Evolutionary conservation across 495 filamentous ascomycete species (phyloP), one percentile per base, ranked within the genome.

Genomic region (Trichocladium antarcticum): DNA sequence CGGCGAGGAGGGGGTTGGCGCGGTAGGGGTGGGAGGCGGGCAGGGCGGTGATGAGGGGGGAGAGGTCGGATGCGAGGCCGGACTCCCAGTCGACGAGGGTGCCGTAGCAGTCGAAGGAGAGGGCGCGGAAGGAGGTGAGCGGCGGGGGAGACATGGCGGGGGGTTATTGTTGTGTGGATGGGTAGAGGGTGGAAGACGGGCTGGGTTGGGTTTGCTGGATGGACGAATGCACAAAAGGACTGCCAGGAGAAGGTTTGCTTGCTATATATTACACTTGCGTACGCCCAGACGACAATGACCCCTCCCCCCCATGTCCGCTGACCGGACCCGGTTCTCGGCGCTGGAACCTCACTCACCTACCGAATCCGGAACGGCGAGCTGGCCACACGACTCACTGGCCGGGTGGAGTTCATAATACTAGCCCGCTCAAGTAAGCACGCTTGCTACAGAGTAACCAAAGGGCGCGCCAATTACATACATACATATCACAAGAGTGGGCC

Each of bases 31-130:
- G 68, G 5, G 65, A 49, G 24, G 67, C 35, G 0, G 68, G 68
- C 9, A 72, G 63, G 19, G 62, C 62, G 15, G 62, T 43, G 36
- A 74, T 57, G n/a, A 74, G 59, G 1, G 77, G 74, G 6, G 29
- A 35, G 3, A 72, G 59, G 32, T 59, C 43, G 36, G 48, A 37
- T 6, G 43, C 31, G 12, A 69, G 56, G 50, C 68, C 64, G 35
- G 57, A 47, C 61, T 88, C 77, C 83, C 82, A 86, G 71, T 89
- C 83, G 42, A 90, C 79, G 20, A 89, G 74, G 0, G 87, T 93
- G 61, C 85, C 83, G 63, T 86, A 90, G 71, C 84, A 78, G 63
- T 93, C 85, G 68, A 93, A 92, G 59, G 71, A 85, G 70, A 88
- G 77, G 46, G 62, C 54, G 27, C 59, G 55, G 56, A 61, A 68